phyloP scores from a whole-genome alignment of 1,284 basidiomycete species.

The Ustanciosporium gigantosporum region DNA sequence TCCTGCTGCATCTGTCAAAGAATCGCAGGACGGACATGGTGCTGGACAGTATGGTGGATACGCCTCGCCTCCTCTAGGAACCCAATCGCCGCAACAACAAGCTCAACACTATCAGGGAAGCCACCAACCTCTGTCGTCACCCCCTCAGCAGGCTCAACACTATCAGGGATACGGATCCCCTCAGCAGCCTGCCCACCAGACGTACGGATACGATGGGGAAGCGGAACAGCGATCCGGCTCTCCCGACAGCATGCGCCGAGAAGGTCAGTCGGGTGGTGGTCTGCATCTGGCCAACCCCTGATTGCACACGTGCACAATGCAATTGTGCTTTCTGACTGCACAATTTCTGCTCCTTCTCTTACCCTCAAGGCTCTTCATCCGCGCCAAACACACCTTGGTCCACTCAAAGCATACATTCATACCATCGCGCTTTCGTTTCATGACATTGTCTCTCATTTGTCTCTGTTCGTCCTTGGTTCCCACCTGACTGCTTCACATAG shows the following conservation, averaged over 20 bases:
- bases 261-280: conserved; percentile 2
- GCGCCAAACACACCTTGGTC: too few relatives aligned
- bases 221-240: conserved; percentile 16
- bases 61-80: conserved; percentile 10
- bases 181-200: conserved; percentile 5
- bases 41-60: conserved; percentile 33
- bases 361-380: too few relatives aligned
- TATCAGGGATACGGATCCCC: too few relatives aligned
- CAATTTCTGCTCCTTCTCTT: too few relatives aligned
- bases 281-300: conserved; percentile 39
- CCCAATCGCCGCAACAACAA: conserved; percentile 17
- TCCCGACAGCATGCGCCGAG: conserved; percentile 5
- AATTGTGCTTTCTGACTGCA: too few relatives aligned
- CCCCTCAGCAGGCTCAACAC: conserved; percentile 14
- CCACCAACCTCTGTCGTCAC: conserved; percentile 3
- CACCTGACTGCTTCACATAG: too few relatives aligned
- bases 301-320: too few relatives aligned
- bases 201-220: conserved; percentile 6
- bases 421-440: too few relatives aligned
- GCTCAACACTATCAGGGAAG: conserved; percentile 29
- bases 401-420: too few relatives aligned
- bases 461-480: too few relatives aligned
- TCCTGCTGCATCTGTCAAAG: conserved; percentile 1
- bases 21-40: conserved; percentile 24
- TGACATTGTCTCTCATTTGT: too few relatives aligned